Evolutionary conservation across 2,329 filamentous ascomycete genomes (phyloP).

Genomic region (Fusarium sp.): DNA sequence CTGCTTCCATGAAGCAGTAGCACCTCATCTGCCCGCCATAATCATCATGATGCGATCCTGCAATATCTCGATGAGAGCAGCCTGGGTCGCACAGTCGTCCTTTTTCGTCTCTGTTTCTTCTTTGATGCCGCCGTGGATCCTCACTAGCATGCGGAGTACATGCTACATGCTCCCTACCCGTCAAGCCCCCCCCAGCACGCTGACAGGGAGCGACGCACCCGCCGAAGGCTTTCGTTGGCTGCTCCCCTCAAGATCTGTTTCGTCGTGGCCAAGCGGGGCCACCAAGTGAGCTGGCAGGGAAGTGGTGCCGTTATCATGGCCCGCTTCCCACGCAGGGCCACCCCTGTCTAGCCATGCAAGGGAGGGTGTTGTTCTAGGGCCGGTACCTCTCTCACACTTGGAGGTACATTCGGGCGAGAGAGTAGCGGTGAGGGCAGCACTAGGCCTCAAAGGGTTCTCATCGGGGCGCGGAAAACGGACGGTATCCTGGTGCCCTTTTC

Average conservation of each 20-base stretch:
- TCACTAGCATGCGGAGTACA: slow-evolving; percentile 44
- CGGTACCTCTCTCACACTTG: slow-evolving; percentile 38
- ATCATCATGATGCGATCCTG: slow-evolving; percentile 43
- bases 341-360: slow-evolving; percentile 38
- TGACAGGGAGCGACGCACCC: slow-evolving; percentile 42
- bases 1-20: slow-evolving; percentile 13
- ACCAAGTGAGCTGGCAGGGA: slow-evolving; percentile 44
- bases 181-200: slow-evolving; percentile 32
- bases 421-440: slow-evolving; percentile 46
- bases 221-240: slow-evolving; percentile 39
- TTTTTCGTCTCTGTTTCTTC: slow-evolving; percentile 24
- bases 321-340: slow-evolving; percentile 18
- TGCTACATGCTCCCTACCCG: slow-evolving; percentile 35
- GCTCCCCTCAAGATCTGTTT: slow-evolving; percentile 44
- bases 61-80: slow-evolving; percentile 41
- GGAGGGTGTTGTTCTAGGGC: slow-evolving; percentile 40
- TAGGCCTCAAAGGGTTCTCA: slow-evolving; percentile 41
- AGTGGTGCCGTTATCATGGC: slow-evolving; percentile 44
- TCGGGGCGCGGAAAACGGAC: slow-evolving; percentile 33
- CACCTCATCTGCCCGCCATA: slow-evolving; percentile 22
- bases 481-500: slow-evolving; percentile 19
- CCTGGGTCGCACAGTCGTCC: slow-evolving; percentile 36
- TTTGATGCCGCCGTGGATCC: slow-evolving; percentile 37
- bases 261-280: slow-evolving; percentile 34
- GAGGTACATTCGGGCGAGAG: slow-evolving; percentile 34